These are phyloP conservation scores for Colletotrichum cereale DNA, from an alignment of 2,329 filamentous ascomycete species.

Conservation along the genomic window DNA sequence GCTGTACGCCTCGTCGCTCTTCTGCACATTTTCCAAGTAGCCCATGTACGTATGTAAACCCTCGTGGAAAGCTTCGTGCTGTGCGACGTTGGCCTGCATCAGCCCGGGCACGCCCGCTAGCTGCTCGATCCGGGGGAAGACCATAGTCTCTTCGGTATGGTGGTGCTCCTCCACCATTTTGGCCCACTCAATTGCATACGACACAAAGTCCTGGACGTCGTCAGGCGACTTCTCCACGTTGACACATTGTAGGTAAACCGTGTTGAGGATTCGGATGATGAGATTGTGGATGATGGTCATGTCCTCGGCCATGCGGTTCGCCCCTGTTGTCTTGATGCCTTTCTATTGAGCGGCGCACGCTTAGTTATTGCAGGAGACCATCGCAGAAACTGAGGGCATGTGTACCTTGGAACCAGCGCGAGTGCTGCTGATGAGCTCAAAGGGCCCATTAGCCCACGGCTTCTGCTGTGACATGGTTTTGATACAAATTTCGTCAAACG, in stretches of 20 bases:
- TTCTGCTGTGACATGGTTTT: constrained; percentile 36
- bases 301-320: constrained; percentile 43
- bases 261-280: constrained; percentile 47
- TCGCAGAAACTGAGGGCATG: not conserved
- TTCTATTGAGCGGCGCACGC: constrained; percentile 11
- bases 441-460: constrained; percentile 52
- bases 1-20: constrained; percentile 47
- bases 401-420: constrained; percentile 44
- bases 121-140: constrained; percentile 51
- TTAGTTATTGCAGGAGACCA: not conserved
- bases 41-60: constrained; percentile 49
- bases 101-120: constrained; percentile 44
- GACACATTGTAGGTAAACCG: constrained; percentile 45
- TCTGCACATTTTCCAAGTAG: constrained; percentile 49
- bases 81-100: constrained; percentile 50
- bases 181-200: constrained; percentile 45
- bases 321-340: constrained; percentile 42
- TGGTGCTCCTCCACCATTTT: constrained; percentile 49
- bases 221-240: constrained; percentile 43
- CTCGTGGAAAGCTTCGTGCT: constrained; percentile 50
- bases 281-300: constrained; percentile 52
- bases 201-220: constrained; percentile 47
- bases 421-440: constrained; percentile 47
- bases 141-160: constrained; percentile 47
- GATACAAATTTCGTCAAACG: not conserved